Evolutionary conservation across 1,139 yeast genomes (phyloP).

Genomic region (Kodamaea derodonti): DNA sequence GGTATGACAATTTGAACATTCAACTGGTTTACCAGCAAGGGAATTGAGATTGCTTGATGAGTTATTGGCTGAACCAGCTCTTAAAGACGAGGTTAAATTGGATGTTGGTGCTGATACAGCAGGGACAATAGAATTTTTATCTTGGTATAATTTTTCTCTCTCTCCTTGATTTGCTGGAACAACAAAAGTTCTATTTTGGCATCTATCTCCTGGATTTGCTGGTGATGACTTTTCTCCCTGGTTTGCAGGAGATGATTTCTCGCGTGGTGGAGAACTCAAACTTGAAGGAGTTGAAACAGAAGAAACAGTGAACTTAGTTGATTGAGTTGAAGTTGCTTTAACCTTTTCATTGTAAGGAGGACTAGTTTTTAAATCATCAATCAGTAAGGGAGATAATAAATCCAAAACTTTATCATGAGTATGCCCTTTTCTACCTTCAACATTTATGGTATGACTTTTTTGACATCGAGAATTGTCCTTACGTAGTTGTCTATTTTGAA

Average conservation of each 20-base stretch:
- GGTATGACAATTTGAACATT: conserved; percentile 79
- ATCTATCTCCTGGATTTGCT: no score
- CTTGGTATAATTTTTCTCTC: background rate
- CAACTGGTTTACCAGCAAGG: conserved; percentile 38
- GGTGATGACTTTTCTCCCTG: background rate
- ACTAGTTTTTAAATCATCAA: conserved; percentile 30
- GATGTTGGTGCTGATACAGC: conserved; percentile 19
- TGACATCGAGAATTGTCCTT: conserved; percentile 29
- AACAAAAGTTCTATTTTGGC: background rate
- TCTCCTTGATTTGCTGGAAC: background rate
- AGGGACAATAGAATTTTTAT: background rate
- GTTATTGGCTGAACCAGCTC: background rate
- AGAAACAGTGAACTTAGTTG: conserved; percentile 3
- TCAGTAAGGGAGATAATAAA: conserved; percentile 39
- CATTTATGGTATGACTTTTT: conserved; percentile 3
- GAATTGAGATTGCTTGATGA: background rate
- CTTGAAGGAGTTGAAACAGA: conserved; percentile 4
- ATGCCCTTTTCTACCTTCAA: conserved; percentile 3
- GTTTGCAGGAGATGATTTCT: conserved; percentile 1
- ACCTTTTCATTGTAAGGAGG: conserved; percentile 8
- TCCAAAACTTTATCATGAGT: conserved; percentile 24
- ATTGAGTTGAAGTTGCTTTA: conserved; percentile 4
- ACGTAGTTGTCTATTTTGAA: conserved; percentile 39
- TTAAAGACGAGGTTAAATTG: conserved; percentile 32
- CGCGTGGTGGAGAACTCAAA: conserved; percentile 7